Evolutionary conservation across 2,329 filamentous ascomycete genomes (phyloP).

Genomic region (Pestalotiopsis sp.): DNA sequence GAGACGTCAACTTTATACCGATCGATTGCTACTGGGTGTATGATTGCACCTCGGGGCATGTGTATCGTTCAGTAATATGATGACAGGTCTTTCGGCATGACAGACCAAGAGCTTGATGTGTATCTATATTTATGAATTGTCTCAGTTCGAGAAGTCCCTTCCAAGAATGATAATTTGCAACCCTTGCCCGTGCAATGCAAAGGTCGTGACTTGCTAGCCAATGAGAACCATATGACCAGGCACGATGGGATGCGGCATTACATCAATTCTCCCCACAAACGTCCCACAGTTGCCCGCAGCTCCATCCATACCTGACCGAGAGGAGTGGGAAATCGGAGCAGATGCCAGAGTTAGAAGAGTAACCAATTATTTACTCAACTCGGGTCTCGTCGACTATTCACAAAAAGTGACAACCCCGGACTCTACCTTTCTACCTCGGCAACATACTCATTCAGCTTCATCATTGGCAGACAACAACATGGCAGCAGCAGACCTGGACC

Average conservation of each 20-base stretch:
- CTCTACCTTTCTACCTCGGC: neutral
- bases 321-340: neutral
- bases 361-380: no score
- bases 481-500: slow-evolving; percentile 49
- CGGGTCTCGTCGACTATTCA: neutral
- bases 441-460: neutral
- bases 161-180: neutral
- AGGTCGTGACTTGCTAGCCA: neutral
- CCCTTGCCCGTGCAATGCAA: neutral
- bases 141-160: neutral
- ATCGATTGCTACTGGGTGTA: neutral
- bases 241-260: slow-evolving; percentile 1
- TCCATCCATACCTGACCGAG: neutral
- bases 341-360: no score
- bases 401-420: neutral
- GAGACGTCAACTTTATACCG: neutral
- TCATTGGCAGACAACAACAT: slow-evolving; percentile 32
- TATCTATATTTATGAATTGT: no score
- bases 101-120: no score
- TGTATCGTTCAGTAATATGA: no score
- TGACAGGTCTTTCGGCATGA: no score
- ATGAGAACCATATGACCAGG: neutral
- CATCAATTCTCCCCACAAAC: slow-evolving; percentile 4
- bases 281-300: slow-evolving; percentile 10
- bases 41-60: no score